These are phyloP conservation scores for Wickerhamiella spandovensis DNA, from an alignment of 805 yeast genomes.

Conservation along the genomic window DNA sequence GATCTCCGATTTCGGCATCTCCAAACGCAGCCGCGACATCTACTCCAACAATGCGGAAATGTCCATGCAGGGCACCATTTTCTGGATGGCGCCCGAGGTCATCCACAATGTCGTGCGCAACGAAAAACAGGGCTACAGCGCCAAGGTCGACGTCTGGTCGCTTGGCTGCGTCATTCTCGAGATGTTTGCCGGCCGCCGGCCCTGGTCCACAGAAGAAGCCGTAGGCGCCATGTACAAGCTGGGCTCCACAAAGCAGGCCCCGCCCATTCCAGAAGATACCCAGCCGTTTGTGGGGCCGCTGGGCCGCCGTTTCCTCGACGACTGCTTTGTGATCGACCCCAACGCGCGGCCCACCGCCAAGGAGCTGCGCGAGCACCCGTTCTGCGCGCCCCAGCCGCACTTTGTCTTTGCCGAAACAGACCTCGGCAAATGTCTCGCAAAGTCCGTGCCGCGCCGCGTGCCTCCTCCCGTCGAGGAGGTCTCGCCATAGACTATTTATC, in stretches of 20 bases:
- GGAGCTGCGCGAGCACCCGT: constrained; percentile 13
- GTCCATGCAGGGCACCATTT: constrained; percentile 98
- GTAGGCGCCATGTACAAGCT: constrained; percentile 84
- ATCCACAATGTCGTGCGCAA: constrained; percentile 68
- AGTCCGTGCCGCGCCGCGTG: neutral
- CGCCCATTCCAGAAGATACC: constrained; percentile 92
- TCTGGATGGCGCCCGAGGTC: constrained; percentile 99
- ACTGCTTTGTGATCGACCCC: constrained; percentile 69
- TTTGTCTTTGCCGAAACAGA: constrained; percentile 13
- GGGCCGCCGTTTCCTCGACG: constrained; percentile 59
- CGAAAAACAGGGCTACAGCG: constrained; percentile 83
- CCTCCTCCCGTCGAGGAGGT: neutral
- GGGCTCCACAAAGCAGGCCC: constrained; percentile 79
- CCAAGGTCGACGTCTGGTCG: constrained; percentile 97
- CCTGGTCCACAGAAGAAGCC: constrained; percentile 94
- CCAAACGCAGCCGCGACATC: constrained; percentile 71
- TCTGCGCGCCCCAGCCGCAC: constrained; percentile 8
- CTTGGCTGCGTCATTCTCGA: constrained; percentile 93
- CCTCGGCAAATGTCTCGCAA: constrained; percentile 9
- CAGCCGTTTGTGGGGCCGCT: constrained; percentile 43
- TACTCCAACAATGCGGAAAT: constrained; percentile 85
- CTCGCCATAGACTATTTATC: neutral
- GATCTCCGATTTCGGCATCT: constrained; percentile 93
- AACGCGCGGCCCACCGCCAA: constrained; percentile 77
- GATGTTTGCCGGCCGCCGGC: constrained; percentile 95